Percentiles rank a stretch among this genome's conserved stretches.
Evolutionary conservation across 192 early-diverging fungal species (phyloP).

Genomic region (Fimicolochytrium jonesii): DNA sequence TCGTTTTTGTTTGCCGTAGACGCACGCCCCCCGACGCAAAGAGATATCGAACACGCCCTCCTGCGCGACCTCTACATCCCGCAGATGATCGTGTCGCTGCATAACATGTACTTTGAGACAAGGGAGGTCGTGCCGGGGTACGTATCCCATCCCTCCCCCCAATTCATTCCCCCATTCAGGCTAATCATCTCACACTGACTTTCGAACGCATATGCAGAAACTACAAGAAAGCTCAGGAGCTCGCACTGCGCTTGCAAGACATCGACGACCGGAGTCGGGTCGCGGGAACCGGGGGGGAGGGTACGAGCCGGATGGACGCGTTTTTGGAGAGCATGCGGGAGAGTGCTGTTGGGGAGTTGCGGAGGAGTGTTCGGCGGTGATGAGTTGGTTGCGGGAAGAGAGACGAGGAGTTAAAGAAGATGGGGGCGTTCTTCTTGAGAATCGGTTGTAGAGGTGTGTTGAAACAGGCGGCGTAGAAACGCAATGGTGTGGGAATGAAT

Average conservation of each 20-base stretch:
- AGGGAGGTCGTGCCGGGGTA: conserved; percentile 48
- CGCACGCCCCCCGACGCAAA: no score
- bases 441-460: no score
- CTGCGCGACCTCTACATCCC: conserved; percentile 48
- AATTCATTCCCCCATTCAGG: neutral
- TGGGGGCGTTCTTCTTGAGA: no score
- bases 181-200: neutral
- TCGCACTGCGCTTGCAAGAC: neutral
- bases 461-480: no score
- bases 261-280: neutral
- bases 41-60: conserved; percentile 9
- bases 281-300: no score
- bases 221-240: neutral
- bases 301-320: conserved; percentile 1
- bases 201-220: neutral
- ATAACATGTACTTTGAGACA: conserved; percentile 65
- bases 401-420: no score
- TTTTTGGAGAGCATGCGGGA: conserved; percentile 13
- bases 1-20: no score
- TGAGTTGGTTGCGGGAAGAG: no score
- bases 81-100: conserved; percentile 63
- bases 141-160: conserved; percentile 8
- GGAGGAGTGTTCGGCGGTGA: no score
- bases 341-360: no score
- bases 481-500: no score